phyloP scores from a whole-genome alignment of 495 filamentous ascomycete species.

The Chlorociboria aeruginascens region DNA sequence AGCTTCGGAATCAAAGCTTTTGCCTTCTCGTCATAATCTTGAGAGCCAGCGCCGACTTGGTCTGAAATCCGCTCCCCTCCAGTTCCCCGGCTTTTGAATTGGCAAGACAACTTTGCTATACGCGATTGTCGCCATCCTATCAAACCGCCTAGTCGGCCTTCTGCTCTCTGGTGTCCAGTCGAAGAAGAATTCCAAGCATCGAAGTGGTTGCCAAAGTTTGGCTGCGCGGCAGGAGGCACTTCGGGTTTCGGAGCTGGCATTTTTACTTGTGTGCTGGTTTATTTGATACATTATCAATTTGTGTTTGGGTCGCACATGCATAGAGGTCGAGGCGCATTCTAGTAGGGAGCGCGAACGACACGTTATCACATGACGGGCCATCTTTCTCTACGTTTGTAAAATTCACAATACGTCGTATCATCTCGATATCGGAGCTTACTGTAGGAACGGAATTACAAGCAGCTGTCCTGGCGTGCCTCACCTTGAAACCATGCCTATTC shows the following conservation, averaged over 20 bases:
- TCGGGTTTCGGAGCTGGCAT: conserved; percentile 12
- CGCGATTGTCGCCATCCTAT: conserved; percentile 62
- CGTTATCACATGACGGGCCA: too few relatives aligned
- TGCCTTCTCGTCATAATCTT: conserved; percentile 33
- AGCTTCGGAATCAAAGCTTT: conserved; percentile 31
- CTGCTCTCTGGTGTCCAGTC: conserved; percentile 69
- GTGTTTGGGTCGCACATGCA: too few relatives aligned
- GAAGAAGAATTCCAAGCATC: conserved; percentile 75
- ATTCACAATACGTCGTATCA: too few relatives aligned
- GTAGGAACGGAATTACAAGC: too few relatives aligned
- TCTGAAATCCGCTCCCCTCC: conserved; percentile 44
- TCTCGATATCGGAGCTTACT: too few relatives aligned
- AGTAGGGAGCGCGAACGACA: too few relatives aligned
- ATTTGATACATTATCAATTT: too few relatives aligned
- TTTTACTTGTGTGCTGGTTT: not conserved
- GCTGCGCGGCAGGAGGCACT: conserved; percentile 30
- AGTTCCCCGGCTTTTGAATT: conserved; percentile 43
- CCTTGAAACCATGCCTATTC: too few relatives aligned
- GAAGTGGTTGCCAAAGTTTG: conserved; percentile 39
- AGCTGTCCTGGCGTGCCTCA: too few relatives aligned
- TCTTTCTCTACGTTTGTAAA: too few relatives aligned
- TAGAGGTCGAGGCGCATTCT: too few relatives aligned
- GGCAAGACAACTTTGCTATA: conserved; percentile 49
- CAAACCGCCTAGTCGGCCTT: conserved; percentile 44
- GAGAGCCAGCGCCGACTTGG: conserved; percentile 42